These are phyloP conservation scores for Russula lepida DNA, from an alignment of 768 basidiomycete genomes.

Conservation along the genomic window DNA sequence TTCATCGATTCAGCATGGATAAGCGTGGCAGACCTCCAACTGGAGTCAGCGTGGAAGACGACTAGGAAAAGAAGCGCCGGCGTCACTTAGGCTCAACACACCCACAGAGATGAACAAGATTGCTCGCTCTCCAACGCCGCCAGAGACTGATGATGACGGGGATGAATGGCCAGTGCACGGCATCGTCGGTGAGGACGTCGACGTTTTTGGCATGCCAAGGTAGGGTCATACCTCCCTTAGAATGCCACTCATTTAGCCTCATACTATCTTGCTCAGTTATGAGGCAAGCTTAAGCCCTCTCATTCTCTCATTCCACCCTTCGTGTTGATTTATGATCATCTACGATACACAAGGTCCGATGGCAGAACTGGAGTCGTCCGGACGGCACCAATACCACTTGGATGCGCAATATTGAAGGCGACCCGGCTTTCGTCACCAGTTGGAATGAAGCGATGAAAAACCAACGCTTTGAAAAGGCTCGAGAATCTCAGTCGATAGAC, in stretches of 20 bases:
- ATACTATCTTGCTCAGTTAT: background rate
- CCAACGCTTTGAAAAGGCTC: slow-evolving; percentile 1
- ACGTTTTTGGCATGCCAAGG: slow-evolving; percentile 17
- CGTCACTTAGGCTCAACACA: background rate
- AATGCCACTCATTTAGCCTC: background rate
- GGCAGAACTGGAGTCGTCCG: slow-evolving; percentile 17
- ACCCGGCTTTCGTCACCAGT: background rate
- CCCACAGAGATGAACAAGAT: slow-evolving; percentile 2
- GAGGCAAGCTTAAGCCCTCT: slow-evolving; percentile 9
- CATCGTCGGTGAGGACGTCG: slow-evolving; percentile 20
- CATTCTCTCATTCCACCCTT: background rate
- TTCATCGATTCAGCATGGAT: background rate
- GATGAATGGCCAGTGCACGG: slow-evolving; percentile 21
- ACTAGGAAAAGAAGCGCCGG: background rate
- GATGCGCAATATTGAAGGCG: slow-evolving; percentile 5
- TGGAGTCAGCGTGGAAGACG: background rate
- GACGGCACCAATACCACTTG: slow-evolving; percentile 21
- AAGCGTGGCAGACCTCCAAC: background rate
- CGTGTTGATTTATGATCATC: background rate
- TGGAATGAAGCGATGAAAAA: slow-evolving; percentile 7
- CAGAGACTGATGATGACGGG: slow-evolving; percentile 10
- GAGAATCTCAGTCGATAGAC: slow-evolving; percentile 10
- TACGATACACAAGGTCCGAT: slow-evolving; percentile 12
- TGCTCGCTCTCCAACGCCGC: slow-evolving; percentile 13
- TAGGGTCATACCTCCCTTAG: background rate